Evolutionary conservation across 495 filamentous ascomycete species (phyloP).

Genomic region (Talaromyces borbonicus): DNA sequence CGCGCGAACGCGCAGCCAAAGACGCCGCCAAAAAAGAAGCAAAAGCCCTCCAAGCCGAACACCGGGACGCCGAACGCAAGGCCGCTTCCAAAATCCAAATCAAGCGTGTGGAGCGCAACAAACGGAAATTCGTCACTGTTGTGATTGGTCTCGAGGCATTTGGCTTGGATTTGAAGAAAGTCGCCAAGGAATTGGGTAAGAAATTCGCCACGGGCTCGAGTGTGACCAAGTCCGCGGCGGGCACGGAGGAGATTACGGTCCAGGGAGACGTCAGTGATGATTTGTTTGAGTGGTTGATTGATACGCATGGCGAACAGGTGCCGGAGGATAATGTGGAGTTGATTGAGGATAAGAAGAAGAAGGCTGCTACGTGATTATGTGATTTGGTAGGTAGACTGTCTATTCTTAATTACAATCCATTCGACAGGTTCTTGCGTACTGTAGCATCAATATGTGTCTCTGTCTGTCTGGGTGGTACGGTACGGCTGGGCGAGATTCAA

Average conservation of each 20-base stretch:
- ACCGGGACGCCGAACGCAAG: constrained; percentile 65
- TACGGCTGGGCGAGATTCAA: neutral
- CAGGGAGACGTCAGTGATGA: constrained; percentile 96
- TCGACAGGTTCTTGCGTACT: too few relatives aligned
- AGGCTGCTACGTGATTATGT: constrained; percentile 21
- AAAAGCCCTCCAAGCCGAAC: constrained; percentile 76
- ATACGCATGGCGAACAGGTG: constrained; percentile 69
- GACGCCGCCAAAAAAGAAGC: constrained; percentile 92
- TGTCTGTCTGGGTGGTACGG: neutral
- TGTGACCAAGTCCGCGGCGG: constrained; percentile 78
- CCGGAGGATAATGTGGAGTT: constrained; percentile 91
- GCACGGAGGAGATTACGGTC: constrained; percentile 92
- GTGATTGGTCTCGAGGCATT: constrained; percentile 84
- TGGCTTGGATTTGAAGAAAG: constrained; percentile 86
- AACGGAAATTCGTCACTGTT: constrained; percentile 90
- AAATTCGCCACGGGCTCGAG: constrained; percentile 80
- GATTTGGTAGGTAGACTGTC: neutral
- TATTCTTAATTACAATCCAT: too few relatives aligned
- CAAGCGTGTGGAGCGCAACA: constrained; percentile 95
- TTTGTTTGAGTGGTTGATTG: constrained; percentile 79
- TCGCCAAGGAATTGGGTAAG: constrained; percentile 42
- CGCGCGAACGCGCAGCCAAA: constrained; percentile 84
- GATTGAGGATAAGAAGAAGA: constrained; percentile 92
- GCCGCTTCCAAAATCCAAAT: constrained; percentile 76
- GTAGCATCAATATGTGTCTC: neutral